Conservation (phyloP, 2,329 filamentous ascomycete species). For the Penicillium nordicum region DNA sequence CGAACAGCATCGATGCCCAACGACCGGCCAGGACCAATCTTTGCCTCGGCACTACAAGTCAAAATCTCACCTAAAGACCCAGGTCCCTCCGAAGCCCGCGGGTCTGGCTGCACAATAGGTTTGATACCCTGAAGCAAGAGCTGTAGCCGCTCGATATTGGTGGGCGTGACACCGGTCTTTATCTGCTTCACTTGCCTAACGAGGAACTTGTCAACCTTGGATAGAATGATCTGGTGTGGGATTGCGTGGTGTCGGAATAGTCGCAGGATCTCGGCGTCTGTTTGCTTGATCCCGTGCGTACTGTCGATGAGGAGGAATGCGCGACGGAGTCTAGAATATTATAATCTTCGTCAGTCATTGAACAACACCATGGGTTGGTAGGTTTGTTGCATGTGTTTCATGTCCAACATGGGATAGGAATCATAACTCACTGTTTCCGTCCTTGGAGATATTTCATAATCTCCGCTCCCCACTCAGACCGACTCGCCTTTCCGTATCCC, state of each 20-base stretch:
- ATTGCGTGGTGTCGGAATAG: slow-evolving; percentile 56
- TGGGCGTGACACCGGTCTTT: slow-evolving; percentile 29
- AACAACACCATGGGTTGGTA: background rate
- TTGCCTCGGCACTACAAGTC: slow-evolving; percentile 54
- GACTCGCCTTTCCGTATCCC: slow-evolving; percentile 63
- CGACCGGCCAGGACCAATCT: slow-evolving; percentile 45
- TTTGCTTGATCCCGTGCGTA: slow-evolving; percentile 60
- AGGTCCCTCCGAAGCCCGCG: slow-evolving; percentile 35
- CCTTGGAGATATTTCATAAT: slow-evolving; percentile 65
- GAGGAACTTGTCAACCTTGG: slow-evolving; percentile 61
- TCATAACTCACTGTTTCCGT: slow-evolving; percentile 53
- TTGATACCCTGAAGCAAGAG: slow-evolving; percentile 40
- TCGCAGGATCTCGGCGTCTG: slow-evolving; percentile 56
- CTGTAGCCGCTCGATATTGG: slow-evolving; percentile 36
- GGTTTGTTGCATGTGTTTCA: background rate
- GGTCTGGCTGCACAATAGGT: slow-evolving; percentile 44
- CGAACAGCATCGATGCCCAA: slow-evolving; percentile 61
- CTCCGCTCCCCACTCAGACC: slow-evolving; percentile 61
- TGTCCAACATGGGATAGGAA: background rate
- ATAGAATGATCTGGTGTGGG: slow-evolving; percentile 63
- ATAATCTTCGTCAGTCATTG: background rate
- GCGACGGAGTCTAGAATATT: slow-evolving; percentile 48
- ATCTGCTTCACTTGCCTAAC: slow-evolving; percentile 30
- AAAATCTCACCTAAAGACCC: slow-evolving; percentile 58
- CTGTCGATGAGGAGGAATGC: slow-evolving; percentile 65